Evolutionary conservation across 352 stramenopile genomes (phyloP).

Genomic region (Bremia lactucae): DNA sequence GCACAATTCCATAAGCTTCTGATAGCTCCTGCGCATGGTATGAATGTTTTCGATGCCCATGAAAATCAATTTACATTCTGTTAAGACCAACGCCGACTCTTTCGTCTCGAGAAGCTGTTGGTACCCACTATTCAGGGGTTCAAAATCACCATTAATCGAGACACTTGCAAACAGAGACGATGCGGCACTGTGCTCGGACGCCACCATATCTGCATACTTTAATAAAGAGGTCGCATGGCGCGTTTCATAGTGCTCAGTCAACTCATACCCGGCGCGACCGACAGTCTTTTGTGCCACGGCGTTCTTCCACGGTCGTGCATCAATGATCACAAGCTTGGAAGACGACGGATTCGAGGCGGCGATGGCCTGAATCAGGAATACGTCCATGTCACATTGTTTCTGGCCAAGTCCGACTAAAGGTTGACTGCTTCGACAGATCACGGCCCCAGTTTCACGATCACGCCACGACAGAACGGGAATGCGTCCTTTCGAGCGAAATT

Average conservation of each 20-base stretch:
- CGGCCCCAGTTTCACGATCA: conserved; percentile 50
- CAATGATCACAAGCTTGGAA: conserved; percentile 82
- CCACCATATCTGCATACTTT: conserved; percentile 57
- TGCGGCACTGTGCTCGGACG: conserved; percentile 17
- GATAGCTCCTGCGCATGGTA: conserved; percentile 81
- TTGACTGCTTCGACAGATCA: conserved; percentile 78
- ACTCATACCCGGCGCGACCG: conserved; percentile 81
- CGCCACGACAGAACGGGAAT: conserved; percentile 82
- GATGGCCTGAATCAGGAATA: conserved; percentile 76
- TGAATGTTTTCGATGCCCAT: conserved; percentile 91
- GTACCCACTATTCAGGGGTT: conserved; percentile 1
- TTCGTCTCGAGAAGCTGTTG: conserved; percentile 29
- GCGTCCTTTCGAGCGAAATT: conserved; percentile 75
- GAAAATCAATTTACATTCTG: conserved; percentile 79
- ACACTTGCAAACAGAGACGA: conserved; percentile 1
- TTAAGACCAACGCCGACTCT: conserved; percentile 49
- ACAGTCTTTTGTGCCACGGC: conserved; percentile 85
- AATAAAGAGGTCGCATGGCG: conserved; percentile 43
- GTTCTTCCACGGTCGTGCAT: conserved; percentile 85
- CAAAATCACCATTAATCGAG: conserved; percentile 14
- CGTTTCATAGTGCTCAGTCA: conserved; percentile 76
- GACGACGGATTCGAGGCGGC: conserved; percentile 65
- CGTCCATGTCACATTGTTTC: conserved; percentile 77
- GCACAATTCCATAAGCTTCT: conserved; percentile 61
- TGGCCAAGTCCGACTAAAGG: conserved; percentile 72